Evolutionary conservation across 2,329 filamentous ascomycete species (phyloP), one percentile per base, ranked within the genome.

Genomic region (Microdochium nivale): DNA sequence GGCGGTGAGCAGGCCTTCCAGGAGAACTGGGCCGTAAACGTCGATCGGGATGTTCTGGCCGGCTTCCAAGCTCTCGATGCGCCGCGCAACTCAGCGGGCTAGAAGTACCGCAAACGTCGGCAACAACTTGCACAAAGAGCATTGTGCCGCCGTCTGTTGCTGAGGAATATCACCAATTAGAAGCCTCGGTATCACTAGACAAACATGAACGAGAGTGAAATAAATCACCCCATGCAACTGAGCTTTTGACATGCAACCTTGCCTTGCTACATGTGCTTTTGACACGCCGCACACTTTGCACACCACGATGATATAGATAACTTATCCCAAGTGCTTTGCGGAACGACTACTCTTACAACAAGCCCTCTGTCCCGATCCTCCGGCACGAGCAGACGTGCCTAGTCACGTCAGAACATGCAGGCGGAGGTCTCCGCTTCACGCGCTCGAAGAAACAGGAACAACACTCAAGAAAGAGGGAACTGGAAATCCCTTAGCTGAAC

Each of bases 31-130:
- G 68, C 83, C 14, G 75, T 75, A n/a, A 87, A 90, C 55, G 86
- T 94, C 25, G 88, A 94, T 65, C 77, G 76, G 58, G 83, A 90
- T 53, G 79, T 91, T 16, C 59, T 92, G 55, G 72, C 72, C 11
- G 79, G 75, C n/a, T 92, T 90, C 62, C 69, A 74, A 58, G 60
- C 60, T 40, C 55, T 79, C 2, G 56, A 49, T 16, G 23, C 25
- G 10, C 27, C 53, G 14, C 47, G 49, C 5, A 24, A 24, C 40
- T 44, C 40, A 3, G 40, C 40, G 21, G 19, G 19, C n/a, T 44
- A 44, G 40, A 44, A 44, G 40, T 11, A 8, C n/a, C 40, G n/a
- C n/a, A 44, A 19, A 44, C 40, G 16, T 44, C 19, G 40, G 40
- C 40, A 44, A 19, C 40, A 44, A 19, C 16, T 19, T 7, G 19